phyloP scores from a whole-genome alignment of 129 eudicot genomes.

The Rutidosis leptorrhynchoides region DNA sequence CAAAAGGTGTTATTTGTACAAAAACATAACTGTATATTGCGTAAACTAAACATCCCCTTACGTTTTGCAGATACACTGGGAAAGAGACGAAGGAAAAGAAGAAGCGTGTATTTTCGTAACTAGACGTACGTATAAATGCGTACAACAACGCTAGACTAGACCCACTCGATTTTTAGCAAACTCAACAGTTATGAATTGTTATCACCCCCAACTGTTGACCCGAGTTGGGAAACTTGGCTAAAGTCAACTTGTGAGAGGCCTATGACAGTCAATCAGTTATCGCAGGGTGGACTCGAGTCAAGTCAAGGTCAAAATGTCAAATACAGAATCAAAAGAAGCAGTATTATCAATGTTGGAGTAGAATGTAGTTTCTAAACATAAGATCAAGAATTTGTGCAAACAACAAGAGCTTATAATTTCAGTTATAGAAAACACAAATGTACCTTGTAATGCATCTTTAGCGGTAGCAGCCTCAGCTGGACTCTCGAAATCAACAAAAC shows the following conservation, averaged over 20 bases:
- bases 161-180: not conserved
- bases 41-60: slow-evolving; percentile 11
- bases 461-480: slow-evolving; percentile 98
- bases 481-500: slow-evolving; percentile 87
- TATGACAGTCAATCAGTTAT: too few species aligned
- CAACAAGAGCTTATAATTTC: slow-evolving; percentile 7
- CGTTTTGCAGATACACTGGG: slow-evolving; percentile 8
- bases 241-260: too few species aligned
- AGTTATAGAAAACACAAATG: slow-evolving; percentile 15
- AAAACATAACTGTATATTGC: not conserved
- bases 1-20: not conserved
- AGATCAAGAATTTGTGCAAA: slow-evolving; percentile 22
- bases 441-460: slow-evolving; percentile 91
- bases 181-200: not conserved
- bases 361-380: too few species aligned
- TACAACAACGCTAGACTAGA: not conserved
- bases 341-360: too few species aligned
- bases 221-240: too few species aligned
- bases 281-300: too few species aligned
- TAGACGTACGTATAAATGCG: not conserved
- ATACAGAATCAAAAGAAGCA: too few species aligned
- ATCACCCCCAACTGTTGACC: too few species aligned
- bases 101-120: slow-evolving; percentile 3
- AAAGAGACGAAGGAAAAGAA: not conserved
- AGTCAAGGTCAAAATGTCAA: too few species aligned